Base-by-base conservation (phyloP, 495 filamentous ascomycete species). In the Xylaria scruposa region DNA sequence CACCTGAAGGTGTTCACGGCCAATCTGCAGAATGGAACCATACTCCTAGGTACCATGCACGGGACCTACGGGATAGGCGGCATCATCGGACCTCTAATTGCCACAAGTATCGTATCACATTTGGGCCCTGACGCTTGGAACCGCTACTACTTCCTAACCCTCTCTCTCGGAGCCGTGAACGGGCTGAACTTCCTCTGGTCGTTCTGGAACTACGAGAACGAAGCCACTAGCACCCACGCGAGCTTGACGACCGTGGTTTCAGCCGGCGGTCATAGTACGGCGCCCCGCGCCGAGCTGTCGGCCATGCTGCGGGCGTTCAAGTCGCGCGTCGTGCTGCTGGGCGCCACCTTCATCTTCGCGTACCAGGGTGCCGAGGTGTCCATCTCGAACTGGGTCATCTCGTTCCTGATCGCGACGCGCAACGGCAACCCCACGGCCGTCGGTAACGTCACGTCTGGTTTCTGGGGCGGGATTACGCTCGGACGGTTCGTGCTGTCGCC, bases 351-450 rank as follows among this genome's bases (percentile, higher is more conserved):
- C 81, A 92, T 94, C 79, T 94, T 96, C 78, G 88, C 90, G 21
- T 94, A 95, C 78, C 92, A 94, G 77, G 92, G 91, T 40, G 91
- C 91, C 46, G 92, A 94, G 77, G 92, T 94, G 7, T 89, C 88
- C 24, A 89, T 93, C 74, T 93, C 92, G 67, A 90, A 92, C 29
- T 97, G 92, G 94, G 89, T 94, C 19, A 92, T 94, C 58, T 91
- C 91, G 4, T 94, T 93, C 83, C 80, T 95, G 44, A 92, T 94
- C 78, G 87, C 82, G 44, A 86, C 89, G 68, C 91, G 93, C 24
- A 79, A 88, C 74, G 92, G 91, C 13, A 81, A 90, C 70, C 91
- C 91, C 3, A 81, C 85, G 9, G 81, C 83, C 4, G 91, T 94
- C 10, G 93, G 94, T 19, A 95, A 94, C 77, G 93, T 95, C 4